Evolutionary conservation across 2,329 filamentous ascomycete species (phyloP).

Genomic region (Sclerotinia trifoliorum): DNA sequence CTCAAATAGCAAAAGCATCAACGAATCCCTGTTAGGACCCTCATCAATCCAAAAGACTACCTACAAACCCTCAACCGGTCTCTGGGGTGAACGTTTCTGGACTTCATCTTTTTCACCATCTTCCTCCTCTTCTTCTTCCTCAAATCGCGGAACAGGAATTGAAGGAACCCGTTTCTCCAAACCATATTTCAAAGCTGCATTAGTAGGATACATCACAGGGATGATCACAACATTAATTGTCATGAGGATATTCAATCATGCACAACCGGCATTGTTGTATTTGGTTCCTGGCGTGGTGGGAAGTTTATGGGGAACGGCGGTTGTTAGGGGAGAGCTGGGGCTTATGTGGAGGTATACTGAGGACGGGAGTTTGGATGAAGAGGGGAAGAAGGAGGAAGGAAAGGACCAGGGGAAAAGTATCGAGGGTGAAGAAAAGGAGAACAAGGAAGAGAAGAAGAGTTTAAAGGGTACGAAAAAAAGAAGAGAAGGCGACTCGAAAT

Average conservation of each 20-base stretch:
- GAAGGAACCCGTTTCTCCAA: constrained; percentile 62
- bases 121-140: neutral
- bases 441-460: constrained; percentile 19
- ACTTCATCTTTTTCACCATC: constrained; percentile 40
- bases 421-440: constrained; percentile 26
- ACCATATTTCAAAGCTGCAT: constrained; percentile 76
- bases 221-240: constrained; percentile 75
- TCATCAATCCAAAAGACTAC: constrained; percentile 42
- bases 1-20: neutral
- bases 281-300: constrained; percentile 82
- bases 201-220: constrained; percentile 74
- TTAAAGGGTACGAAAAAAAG: neutral
- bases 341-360: constrained; percentile 81
- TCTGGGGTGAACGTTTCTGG: constrained; percentile 87
- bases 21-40: constrained; percentile 39
- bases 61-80: constrained; percentile 61
- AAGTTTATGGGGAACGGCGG: constrained; percentile 71
- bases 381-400: constrained; percentile 25
- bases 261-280: constrained; percentile 88
- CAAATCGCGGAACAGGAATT: neutral
- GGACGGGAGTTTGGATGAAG: constrained; percentile 54
- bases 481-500: too few relatives aligned
- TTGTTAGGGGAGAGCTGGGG: constrained; percentile 65
- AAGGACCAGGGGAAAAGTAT: constrained; percentile 17
- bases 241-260: constrained; percentile 74